Evolutionary conservation across 192 early-diverging fungal genomes (phyloP), one percentile per base, ranked within the genome.

Genomic region (Thamnidium elegans): DNA sequence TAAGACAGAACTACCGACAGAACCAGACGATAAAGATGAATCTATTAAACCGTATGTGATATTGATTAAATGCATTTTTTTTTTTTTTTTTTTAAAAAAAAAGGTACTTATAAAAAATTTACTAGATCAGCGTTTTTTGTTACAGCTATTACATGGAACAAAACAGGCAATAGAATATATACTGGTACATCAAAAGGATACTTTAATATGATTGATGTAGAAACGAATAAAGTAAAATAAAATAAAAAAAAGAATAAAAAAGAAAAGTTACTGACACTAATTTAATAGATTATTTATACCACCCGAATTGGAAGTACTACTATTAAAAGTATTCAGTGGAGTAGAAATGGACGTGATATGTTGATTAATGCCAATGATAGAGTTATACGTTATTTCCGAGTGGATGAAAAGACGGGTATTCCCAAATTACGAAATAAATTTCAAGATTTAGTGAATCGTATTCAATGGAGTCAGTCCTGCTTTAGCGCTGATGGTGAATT

Each of bases 401-500:
- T 80, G 45, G 59, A 55, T n/a, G 77, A 70, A 17, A 69, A 76
- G 3, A 65, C 79, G 19, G 71, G 71, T 1, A 68, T 77, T 50
- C 80, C 77, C n/a, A 69, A 79, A 45, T 69, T 79, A 58, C 61
- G 66, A 17, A 79, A 87, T 54, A 94, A 93, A 72, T 97, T 93
- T 67, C 86, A 86, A 73, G 96, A 99, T 74, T 81, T 88, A 8
- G 91, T 99, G 44, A 94, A 99, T 63, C 86, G 87, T 36, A 84
- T 88, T 60, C 90, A 92, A 64, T 99, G 97, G 97, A 84, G 80
- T 9, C 84, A 92, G 62, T 88, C 90, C 48, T 86, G 89, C 34
- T 95, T 98, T 67, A 96, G 89, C 58, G 81, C 88, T 0, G 89
- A 92, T 55, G 91, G 90, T 0, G 94, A 97, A 69, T 96, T 90